A percentile compares a stretch with the other conserved stretches of the same genome.
These are phyloP conservation scores for Solanum habrochaites DNA, from an alignment of 257 asterid genomes.

Conservation along the genomic window DNA sequence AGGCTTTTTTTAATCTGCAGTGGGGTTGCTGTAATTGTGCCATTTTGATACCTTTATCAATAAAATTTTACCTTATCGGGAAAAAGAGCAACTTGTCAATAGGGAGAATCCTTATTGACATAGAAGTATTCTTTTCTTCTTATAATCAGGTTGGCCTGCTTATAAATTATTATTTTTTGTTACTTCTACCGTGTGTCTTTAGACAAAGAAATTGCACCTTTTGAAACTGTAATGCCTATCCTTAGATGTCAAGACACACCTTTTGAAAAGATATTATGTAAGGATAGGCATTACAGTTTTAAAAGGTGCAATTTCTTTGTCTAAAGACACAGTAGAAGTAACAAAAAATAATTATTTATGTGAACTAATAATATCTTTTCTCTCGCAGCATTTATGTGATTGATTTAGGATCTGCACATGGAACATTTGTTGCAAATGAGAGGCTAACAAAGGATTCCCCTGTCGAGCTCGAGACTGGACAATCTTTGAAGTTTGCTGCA, in stretches of 20 bases:
- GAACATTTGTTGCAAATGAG: conserved; percentile 96
- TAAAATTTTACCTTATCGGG: not conserved
- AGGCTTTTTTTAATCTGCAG: not conserved
- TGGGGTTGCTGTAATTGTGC: not conserved
- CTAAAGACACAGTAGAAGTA: too few species aligned
- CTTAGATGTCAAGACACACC: not conserved
- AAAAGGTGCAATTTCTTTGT: too few species aligned
- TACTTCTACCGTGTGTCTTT: not conserved
- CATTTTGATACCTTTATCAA: not conserved
- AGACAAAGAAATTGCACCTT: not conserved
- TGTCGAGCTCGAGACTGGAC: conserved; percentile 84
- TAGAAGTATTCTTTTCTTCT: not conserved
- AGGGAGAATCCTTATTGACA: not conserved
- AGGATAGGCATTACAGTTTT: too few species aligned
- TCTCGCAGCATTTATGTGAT: conserved; percentile 74
- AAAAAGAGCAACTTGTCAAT: not conserved
- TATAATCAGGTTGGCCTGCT: not conserved
- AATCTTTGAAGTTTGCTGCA: conserved; percentile 89
- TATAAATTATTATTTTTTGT: not conserved
- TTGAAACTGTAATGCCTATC: not conserved
- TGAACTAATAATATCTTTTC: conserved; percentile 1
- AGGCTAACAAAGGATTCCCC: conserved; percentile 78
- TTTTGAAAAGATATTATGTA: too few species aligned
- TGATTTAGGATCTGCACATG: conserved; percentile 97
- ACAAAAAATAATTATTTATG: too few species aligned